phyloP scores from a whole-genome alignment of 1,139 yeast species.

The Scheffersomyces insectosa region DNA sequence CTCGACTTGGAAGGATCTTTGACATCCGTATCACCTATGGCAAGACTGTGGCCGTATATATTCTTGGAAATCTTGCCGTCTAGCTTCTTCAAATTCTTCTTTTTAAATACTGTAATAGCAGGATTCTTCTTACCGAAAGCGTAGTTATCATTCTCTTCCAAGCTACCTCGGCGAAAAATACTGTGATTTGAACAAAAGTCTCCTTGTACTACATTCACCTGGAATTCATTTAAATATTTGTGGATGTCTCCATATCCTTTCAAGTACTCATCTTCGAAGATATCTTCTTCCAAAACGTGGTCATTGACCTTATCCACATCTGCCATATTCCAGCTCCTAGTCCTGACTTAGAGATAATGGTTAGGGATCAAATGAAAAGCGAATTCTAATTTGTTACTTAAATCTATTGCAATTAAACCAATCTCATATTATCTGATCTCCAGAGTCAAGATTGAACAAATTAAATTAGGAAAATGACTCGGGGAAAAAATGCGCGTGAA shows the following conservation, averaged over 20 bases:
- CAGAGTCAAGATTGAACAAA: too few species aligned
- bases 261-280: slow-evolving; percentile 11
- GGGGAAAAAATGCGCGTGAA: too few species aligned
- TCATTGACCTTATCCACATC: too few species aligned
- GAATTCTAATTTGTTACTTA: too few species aligned
- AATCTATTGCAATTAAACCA: too few species aligned
- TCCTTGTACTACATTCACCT: slow-evolving; percentile 10
- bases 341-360: too few species aligned
- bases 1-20: slow-evolving; percentile 17
- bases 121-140: slow-evolving; percentile 5
- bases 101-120: slow-evolving; percentile 22
- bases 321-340: too few species aligned
- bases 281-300: slow-evolving; percentile 1
- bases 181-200: not conserved
- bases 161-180: not conserved
- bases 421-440: too few species aligned
- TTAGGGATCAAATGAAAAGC: too few species aligned
- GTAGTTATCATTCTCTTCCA: not conserved
- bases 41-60: slow-evolving; percentile 20
- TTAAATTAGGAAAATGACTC: too few species aligned
- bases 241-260: slow-evolving; percentile 8
- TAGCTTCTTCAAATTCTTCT: slow-evolving; percentile 19
- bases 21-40: slow-evolving; percentile 14
- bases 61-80: slow-evolving; percentile 9
- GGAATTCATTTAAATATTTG: slow-evolving; percentile 17